Percentiles rank a stretch among this genome's conserved stretches.
Conservation (phyloP, 1,284 basidiomycete species). For the Tilletiopsis washingtonensis region DNA sequence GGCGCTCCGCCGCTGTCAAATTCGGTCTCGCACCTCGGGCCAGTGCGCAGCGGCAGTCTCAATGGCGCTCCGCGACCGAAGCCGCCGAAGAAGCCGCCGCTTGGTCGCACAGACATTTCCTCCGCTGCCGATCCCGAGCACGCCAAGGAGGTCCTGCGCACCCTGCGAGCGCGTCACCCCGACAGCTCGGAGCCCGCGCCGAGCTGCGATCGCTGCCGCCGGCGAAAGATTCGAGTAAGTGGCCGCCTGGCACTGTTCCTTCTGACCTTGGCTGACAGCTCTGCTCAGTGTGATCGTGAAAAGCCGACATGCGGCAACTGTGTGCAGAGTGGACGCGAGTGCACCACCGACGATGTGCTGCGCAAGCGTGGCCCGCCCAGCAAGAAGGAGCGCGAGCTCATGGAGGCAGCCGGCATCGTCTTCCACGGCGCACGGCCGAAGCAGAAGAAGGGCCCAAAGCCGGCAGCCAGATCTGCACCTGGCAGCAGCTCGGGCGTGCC, state of each 20-base stretch:
- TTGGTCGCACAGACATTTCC: background rate
- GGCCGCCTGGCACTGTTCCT: too few relatives aligned
- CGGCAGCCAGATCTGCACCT: too few relatives aligned
- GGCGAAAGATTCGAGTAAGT: background rate
- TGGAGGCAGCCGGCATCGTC: background rate
- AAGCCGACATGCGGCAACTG: constrained; percentile 29
- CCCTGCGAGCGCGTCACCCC: background rate
- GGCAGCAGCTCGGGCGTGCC: too few relatives aligned
- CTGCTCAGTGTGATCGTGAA: constrained; percentile 19
- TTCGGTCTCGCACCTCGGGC: background rate
- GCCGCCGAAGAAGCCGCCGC: background rate
- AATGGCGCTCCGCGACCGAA: background rate
- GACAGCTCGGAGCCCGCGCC: background rate
- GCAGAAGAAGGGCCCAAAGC: background rate
- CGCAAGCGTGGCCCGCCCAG: constrained; percentile 25
- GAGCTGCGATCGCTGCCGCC: background rate
- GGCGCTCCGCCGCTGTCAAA: background rate
- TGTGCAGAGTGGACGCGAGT: constrained; percentile 12
- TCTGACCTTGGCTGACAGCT: too few relatives aligned
- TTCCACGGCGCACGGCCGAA: background rate
- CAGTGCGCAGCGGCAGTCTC: background rate
- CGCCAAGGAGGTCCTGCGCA: background rate
- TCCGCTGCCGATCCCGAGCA: background rate
- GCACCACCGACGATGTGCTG: constrained; percentile 28
- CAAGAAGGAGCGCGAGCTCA: constrained; percentile 6